Evolutionary conservation across 768 basidiomycete genomes (phyloP).

Genomic region (Rhizopogon rudus): DNA sequence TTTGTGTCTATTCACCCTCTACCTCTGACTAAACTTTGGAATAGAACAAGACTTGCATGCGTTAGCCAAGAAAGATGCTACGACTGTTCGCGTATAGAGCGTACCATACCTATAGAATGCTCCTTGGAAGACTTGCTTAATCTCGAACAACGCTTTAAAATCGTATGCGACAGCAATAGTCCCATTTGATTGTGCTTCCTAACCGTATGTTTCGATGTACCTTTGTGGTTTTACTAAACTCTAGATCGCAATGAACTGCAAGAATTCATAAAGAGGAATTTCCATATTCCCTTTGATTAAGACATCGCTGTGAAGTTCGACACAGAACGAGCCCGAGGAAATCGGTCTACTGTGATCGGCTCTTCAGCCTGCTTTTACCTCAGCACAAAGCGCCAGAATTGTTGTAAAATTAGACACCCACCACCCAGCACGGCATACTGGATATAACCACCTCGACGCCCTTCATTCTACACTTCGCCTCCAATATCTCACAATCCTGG

Average conservation of each 20-base stretch:
- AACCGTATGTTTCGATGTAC: not conserved
- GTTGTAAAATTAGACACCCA: conserved; percentile 18
- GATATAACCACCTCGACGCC: conserved; percentile 24
- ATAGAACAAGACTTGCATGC: conserved; percentile 80
- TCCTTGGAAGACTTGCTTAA: not conserved
- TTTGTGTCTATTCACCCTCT: not conserved
- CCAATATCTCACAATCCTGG: conserved; percentile 18
- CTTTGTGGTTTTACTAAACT: not conserved
- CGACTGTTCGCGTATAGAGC: conserved; percentile 49
- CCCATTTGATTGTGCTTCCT: too few species aligned
- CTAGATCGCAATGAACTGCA: not conserved
- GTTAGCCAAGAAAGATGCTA: conserved; percentile 61
- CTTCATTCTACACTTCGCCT: conserved; percentile 24
- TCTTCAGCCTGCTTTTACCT: conserved; percentile 29
- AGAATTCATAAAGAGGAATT: too few species aligned
- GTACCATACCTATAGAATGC: not conserved
- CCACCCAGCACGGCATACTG: conserved; percentile 29
- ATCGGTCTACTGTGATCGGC: conserved; percentile 25
- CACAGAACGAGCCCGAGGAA: conserved; percentile 32
- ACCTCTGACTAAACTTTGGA: conserved; percentile 1
- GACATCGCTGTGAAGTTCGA: conserved; percentile 34
- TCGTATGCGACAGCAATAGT: not conserved
- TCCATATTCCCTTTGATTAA: not conserved
- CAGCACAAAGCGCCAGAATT: not conserved
- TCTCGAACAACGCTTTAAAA: not conserved